Evolutionary conservation across 192 early-diverging fungal genomes (phyloP).

Genomic region (Mortierella alpina): DNA sequence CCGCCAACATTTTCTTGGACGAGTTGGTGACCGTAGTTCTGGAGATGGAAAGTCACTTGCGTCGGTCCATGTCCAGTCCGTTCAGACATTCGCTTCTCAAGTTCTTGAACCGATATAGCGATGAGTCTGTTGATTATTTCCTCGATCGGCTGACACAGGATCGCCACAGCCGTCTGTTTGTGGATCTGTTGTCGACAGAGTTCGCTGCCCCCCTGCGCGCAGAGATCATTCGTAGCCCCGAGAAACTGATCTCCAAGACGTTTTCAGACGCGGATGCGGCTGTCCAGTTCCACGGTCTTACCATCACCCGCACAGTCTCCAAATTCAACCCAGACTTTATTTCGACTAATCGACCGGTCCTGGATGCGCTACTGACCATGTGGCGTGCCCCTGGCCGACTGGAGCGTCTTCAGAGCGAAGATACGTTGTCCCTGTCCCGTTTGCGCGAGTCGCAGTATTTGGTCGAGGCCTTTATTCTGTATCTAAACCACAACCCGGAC

Average conservation of each 20-base stretch:
- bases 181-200: conserved; percentile 65
- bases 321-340: conserved; percentile 67
- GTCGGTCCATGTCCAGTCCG: conserved; percentile 89
- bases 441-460: conserved; percentile 69
- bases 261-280: conserved; percentile 43
- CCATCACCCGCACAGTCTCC: conserved; percentile 67
- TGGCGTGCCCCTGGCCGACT: conserved; percentile 60
- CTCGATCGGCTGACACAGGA: conserved; percentile 72
- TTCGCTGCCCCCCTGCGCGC: conserved; percentile 69
- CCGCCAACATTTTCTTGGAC: conserved; percentile 92
- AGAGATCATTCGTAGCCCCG: conserved; percentile 71
- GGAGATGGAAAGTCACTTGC: conserved; percentile 84
- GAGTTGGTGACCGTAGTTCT: conserved; percentile 90
- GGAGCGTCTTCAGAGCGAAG: conserved; percentile 59
- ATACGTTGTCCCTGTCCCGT: conserved; percentile 52
- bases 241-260: conserved; percentile 64
- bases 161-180: conserved; percentile 73
- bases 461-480: conserved; percentile 78
- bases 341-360: conserved; percentile 46
- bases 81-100: conserved; percentile 91
- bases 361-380: conserved; percentile 64
- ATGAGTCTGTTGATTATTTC: conserved; percentile 89
- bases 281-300: conserved; percentile 67
- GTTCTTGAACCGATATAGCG: conserved; percentile 90
- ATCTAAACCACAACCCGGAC: conserved; percentile 69